phyloP scores from a whole-genome alignment of 179 eudicot species.

The Silene coronaria region DNA sequence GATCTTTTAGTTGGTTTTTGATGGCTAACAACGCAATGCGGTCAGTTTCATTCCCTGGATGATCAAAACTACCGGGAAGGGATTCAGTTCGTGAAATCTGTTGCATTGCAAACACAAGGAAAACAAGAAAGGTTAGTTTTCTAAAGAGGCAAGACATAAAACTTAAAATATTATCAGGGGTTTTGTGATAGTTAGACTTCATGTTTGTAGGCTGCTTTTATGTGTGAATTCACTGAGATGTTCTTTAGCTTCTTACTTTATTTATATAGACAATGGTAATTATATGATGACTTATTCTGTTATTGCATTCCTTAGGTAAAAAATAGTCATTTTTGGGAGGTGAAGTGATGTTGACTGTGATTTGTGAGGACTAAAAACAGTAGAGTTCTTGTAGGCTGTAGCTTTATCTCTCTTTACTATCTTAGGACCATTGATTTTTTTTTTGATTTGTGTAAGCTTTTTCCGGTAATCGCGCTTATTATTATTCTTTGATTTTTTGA shows the following conservation, averaged over 20 bases:
- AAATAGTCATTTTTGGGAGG: too few relatives aligned
- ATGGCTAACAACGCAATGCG: conserved; percentile 19
- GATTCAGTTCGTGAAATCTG: not conserved
- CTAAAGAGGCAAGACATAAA: not conserved
- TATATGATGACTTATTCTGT: not conserved
- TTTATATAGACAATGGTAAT: not conserved
- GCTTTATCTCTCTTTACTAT: too few relatives aligned
- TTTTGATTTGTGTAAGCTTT: too few relatives aligned
- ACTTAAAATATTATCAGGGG: not conserved
- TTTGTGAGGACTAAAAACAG: too few relatives aligned
- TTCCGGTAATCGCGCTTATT: too few relatives aligned
- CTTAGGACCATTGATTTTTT: too few relatives aligned
- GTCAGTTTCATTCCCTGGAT: conserved; percentile 14
- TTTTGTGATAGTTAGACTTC: not conserved
- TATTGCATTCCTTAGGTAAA: too few relatives aligned
- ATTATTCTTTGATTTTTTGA: too few relatives aligned
- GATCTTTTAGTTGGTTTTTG: conserved; percentile 17
- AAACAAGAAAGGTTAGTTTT: not conserved
- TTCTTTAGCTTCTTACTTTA: not conserved
- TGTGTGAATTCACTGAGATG: not conserved
- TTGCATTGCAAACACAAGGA: not conserved
- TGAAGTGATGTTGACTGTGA: too few relatives aligned
- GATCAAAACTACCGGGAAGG: not conserved
- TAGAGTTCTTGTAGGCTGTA: too few relatives aligned
- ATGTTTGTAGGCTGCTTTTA: not conserved